phyloP scores from a whole-genome alignment of 2,329 filamentous ascomycete species.

The Ophiostoma triangulosporum region DNA sequence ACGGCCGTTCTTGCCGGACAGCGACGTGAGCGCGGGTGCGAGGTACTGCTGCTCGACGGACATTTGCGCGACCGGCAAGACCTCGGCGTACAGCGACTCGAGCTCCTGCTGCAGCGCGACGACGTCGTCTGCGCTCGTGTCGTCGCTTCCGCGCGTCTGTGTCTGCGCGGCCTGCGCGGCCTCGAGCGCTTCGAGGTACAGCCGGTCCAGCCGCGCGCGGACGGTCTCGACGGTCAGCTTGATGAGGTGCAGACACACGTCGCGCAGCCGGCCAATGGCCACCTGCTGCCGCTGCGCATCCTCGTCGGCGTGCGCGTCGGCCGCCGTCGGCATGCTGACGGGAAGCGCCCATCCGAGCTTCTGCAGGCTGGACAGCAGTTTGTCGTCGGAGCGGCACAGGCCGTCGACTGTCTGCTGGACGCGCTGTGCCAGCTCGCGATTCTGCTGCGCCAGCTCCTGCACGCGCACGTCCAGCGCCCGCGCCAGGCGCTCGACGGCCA shows the following conservation, averaged over 20 bases:
- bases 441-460: slow-evolving; percentile 38
- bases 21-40: slow-evolving; percentile 40
- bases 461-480: slow-evolving; percentile 32
- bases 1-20: slow-evolving; percentile 30
- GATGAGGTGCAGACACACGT: slow-evolving; percentile 42
- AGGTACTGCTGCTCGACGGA: slow-evolving; percentile 54
- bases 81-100: slow-evolving; percentile 55
- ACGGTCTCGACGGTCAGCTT: slow-evolving; percentile 43
- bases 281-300: slow-evolving; percentile 35
- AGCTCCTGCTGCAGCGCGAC: slow-evolving; percentile 47
- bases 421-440: slow-evolving; percentile 28
- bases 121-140: slow-evolving; percentile 26
- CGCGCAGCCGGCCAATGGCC: slow-evolving; percentile 44
- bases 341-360: slow-evolving; percentile 51
- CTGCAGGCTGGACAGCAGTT: slow-evolving; percentile 49
- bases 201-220: slow-evolving; percentile 39
- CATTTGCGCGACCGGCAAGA: slow-evolving; percentile 57
- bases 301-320: background rate
- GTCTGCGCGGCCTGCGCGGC: slow-evolving; percentile 3
- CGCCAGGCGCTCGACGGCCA: slow-evolving; percentile 33
- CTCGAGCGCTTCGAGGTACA: slow-evolving; percentile 36
- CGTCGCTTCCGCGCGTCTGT: slow-evolving; percentile 20
- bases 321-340: slow-evolving; percentile 19
- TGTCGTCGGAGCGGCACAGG: slow-evolving; percentile 48
- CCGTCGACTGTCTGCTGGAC: slow-evolving; percentile 36